Conservation (phyloP, 179 eudicot genomes). For the Camellia oleifera region DNA sequence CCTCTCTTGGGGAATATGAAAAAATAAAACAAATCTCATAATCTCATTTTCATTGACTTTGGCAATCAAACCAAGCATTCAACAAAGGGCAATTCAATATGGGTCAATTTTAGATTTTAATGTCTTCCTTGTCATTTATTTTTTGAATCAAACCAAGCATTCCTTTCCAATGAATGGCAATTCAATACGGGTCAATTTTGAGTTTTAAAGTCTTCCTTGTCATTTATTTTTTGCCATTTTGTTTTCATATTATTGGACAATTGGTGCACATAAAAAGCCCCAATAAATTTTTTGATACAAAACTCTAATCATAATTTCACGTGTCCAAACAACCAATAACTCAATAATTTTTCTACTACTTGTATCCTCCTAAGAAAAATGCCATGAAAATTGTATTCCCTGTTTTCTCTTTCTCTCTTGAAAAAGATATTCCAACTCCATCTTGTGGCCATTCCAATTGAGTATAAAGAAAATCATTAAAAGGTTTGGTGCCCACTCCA, state of each 20-base stretch:
- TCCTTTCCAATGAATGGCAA: neutral
- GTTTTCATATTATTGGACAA: neutral
- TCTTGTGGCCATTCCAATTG: conserved; percentile 7
- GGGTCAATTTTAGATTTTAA: neutral
- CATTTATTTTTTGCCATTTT: neutral
- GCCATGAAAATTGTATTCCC: neutral
- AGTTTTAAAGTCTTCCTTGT: neutral
- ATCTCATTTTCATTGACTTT: neutral
- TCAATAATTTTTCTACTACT: neutral
- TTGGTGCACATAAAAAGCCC: neutral
- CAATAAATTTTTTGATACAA: too few relatives aligned
- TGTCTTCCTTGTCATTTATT: neutral
- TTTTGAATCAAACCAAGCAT: neutral
- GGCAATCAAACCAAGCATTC: neutral
- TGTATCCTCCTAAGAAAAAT: neutral
- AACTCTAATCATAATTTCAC: too few relatives aligned
- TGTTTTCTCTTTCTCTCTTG: too few relatives aligned
- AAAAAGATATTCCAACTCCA: conserved; percentile 7
- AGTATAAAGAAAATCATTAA: conserved; percentile 13
- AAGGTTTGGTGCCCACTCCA: conserved; percentile 4
- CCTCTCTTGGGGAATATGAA: too few relatives aligned
- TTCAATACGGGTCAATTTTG: neutral
- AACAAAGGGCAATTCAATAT: neutral
- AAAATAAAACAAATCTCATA: neutral
- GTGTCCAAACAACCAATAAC: neutral